These are phyloP conservation scores for Litchi chinensis DNA, from an alignment of 345 rosid genomes.

Conservation along the genomic window DNA sequence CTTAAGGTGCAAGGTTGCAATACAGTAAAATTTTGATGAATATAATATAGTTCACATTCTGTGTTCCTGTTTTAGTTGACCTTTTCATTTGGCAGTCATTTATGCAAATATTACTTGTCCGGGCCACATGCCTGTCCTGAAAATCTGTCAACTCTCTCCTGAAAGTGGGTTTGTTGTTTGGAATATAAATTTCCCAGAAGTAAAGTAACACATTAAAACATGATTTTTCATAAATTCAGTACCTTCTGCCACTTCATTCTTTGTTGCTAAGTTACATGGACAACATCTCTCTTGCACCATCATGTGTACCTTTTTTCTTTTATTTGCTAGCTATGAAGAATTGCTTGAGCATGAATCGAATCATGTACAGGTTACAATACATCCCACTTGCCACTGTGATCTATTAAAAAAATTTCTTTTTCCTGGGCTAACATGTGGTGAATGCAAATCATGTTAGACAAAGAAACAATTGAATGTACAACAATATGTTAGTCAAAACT, in stretches of 20 bases:
- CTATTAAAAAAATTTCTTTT: constrained; percentile 14
- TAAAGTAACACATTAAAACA: neutral
- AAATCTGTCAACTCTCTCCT: neutral
- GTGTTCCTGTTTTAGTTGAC: neutral
- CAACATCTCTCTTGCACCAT: constrained; percentile 3
- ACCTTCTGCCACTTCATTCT: neutral
- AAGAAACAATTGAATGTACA: constrained; percentile 39
- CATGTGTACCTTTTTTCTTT: neutral
- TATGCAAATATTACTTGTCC: neutral
- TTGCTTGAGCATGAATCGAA: constrained; percentile 52
- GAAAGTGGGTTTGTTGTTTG: neutral
- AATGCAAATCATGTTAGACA: constrained; percentile 31
- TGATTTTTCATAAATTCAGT: neutral
- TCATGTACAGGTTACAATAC: constrained; percentile 16
- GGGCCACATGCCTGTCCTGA: neutral
- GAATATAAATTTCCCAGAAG: neutral
- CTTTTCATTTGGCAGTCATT: neutral
- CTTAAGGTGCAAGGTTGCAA: neutral
- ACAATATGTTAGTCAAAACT: constrained; percentile 34
- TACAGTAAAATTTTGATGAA: too few relatives aligned
- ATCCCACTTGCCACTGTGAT: constrained; percentile 14
- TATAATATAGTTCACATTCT: neutral
- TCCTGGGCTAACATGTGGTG: constrained; percentile 19
- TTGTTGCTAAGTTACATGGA: neutral
- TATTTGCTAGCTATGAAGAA: constrained; percentile 30